Evolutionary conservation across 208 protist species (phyloP).

Genomic region (Hexamita inflata): DNA sequence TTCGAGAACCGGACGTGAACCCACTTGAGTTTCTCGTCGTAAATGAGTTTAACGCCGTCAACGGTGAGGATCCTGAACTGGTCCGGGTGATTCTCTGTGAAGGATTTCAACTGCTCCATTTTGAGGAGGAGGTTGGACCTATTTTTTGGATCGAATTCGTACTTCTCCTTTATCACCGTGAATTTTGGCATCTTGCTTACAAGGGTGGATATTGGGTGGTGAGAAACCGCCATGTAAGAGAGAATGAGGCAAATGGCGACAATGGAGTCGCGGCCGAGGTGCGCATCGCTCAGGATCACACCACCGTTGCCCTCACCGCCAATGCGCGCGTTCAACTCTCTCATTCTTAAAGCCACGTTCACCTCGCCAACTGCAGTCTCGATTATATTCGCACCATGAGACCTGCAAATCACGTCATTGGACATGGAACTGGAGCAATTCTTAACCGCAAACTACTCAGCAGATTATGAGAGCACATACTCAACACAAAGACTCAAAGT

Average conservation of each 20-base stretch:
- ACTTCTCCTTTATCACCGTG: constrained; percentile 56
- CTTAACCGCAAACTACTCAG: constrained; percentile 45
- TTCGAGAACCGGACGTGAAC: constrained; percentile 56
- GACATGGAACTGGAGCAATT: constrained; percentile 52
- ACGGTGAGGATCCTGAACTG: constrained; percentile 43
- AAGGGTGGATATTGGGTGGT: neutral
- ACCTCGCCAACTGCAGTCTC: constrained; percentile 54
- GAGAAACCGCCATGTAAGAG: constrained; percentile 36
- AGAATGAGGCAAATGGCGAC: constrained; percentile 50
- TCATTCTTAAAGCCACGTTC: constrained; percentile 53
- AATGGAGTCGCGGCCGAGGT: constrained; percentile 55
- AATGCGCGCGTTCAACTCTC: constrained; percentile 39
- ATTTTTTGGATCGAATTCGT: constrained; percentile 42
- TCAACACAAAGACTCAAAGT: constrained; percentile 53
- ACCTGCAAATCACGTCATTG: constrained; percentile 43
- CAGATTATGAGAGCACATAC: constrained; percentile 41
- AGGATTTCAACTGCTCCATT: constrained; percentile 6
- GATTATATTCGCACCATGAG: constrained; percentile 38
- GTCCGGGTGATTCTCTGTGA: neutral
- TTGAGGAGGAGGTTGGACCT: constrained; percentile 35
- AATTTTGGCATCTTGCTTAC: constrained; percentile 42
- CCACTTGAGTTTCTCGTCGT: constrained; percentile 43
- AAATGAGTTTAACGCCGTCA: constrained; percentile 53
- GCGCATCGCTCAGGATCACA: constrained; percentile 56
- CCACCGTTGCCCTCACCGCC: constrained; percentile 61